phyloP scores from a whole-genome alignment of 257 asterid species.

The Cordia subcordata region DNA sequence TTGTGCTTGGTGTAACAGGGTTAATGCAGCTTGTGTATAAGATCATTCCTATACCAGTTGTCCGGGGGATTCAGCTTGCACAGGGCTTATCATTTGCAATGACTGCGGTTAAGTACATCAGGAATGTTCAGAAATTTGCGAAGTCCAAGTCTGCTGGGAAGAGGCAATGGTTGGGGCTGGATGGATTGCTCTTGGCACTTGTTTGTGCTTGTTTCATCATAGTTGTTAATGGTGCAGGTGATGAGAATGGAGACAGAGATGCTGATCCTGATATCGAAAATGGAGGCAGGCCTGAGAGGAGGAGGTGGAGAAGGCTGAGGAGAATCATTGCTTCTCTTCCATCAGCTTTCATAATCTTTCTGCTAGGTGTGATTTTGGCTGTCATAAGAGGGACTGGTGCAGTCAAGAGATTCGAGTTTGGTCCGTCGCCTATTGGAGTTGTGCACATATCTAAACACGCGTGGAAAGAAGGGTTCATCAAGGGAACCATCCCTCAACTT shows the following conservation, averaged over 20 bases:
- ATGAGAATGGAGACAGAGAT: conserved; percentile 24
- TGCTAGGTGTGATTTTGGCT: conserved; percentile 54
- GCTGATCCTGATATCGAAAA: not conserved
- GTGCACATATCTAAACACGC: conserved; percentile 47
- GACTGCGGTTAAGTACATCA: conserved; percentile 65
- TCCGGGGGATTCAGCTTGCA: conserved; percentile 81
- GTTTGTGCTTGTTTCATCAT: conserved; percentile 56
- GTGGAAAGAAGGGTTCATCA: conserved; percentile 77
- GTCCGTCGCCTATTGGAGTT: conserved; percentile 49
- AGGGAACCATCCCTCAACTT: conserved; percentile 73
- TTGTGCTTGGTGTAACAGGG: conserved; percentile 53
- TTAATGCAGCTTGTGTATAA: conserved; percentile 59
- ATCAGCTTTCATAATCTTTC: conserved; percentile 56
- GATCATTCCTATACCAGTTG: conserved; percentile 60
- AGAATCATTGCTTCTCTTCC: conserved; percentile 43
- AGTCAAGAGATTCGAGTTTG: conserved; percentile 43
- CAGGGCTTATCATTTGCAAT: conserved; percentile 71
- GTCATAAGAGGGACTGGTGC: conserved; percentile 59
- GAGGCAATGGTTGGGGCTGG: conserved; percentile 72
- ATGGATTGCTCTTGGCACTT: conserved; percentile 60
- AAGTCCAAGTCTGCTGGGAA: conserved; percentile 48
- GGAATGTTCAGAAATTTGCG: conserved; percentile 41
- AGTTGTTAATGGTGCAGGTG: conserved; percentile 52
- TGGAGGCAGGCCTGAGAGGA: conserved; percentile 1
- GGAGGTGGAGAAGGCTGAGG: conserved; percentile 15